Base-by-base conservation (phyloP, 331 rosid species). In the Saraca asoca region DNA sequence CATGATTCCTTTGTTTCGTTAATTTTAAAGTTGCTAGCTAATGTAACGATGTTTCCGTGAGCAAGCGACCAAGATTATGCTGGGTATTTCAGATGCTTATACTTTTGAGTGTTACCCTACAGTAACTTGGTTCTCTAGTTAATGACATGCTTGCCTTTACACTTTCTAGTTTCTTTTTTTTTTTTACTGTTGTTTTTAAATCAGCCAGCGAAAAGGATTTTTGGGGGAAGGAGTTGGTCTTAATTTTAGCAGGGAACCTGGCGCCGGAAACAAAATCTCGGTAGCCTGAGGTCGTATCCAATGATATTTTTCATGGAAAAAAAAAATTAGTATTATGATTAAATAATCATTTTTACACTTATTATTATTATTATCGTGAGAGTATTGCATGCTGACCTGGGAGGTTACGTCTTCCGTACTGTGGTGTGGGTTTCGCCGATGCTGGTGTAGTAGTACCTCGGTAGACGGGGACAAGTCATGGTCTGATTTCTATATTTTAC, bases 381-480 rank as follows among this genome's bases (percentile, higher is more conserved):
- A 42, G 44, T 68, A 59, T 12, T 19, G 20, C 10, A 11, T 12
- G 62, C 29, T 14, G 55, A 29, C 60, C 7, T 12, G 35, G 19
- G 41, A 38, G 62, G 67, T 71, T 69, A 72, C 80, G 72, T 77
- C 66, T 62, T 49, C 69, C 8, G 2, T 34, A 19, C 54, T 49
- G 56, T 64, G 73, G 77, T 68, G 58, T 76, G 67, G 75, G 53
- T 64, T 19, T 13, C 17, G 67, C 48, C 42, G 37, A 58, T 42
- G 62, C 18, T 29, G 44, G 24, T 80, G 64, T 77, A 64, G 51
- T 58, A 7, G 31, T 64, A 67, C 62, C 58, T 58, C 71, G 60
- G 44, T 12, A 62, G 83, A 73, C 71, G 54, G 66, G 50, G 89
- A 85, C 89, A 62, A 77, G 68, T 80, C 84, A 58, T 58, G 34